These are phyloP conservation scores for Agaricus sinodeliciosus DNA, from an alignment of 768 basidiomycete species.

Conservation along the genomic window DNA sequence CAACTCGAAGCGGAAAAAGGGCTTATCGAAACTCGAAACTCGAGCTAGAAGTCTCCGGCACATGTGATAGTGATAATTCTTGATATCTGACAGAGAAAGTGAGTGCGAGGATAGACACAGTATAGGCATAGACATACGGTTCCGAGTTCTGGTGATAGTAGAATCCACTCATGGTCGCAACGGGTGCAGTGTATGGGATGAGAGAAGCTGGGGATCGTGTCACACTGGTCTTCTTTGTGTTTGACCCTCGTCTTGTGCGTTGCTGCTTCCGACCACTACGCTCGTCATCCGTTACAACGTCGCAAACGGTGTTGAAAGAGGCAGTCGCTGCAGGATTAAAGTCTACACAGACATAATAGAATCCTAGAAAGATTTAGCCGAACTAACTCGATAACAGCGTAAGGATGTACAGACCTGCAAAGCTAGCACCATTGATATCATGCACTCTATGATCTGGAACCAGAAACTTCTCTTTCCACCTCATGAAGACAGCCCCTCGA, in stretches of 20 bases:
- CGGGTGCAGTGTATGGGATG: constrained; percentile 41
- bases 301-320: constrained; percentile 13
- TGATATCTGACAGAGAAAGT: constrained; percentile 58
- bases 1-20: not conserved
- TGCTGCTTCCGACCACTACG: constrained; percentile 15
- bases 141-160: constrained; percentile 93
- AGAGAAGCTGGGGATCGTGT: constrained; percentile 26
- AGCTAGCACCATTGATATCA: constrained; percentile 92
- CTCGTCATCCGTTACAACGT: constrained; percentile 1
- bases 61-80: constrained; percentile 76
- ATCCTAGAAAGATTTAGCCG: constrained; percentile 44
- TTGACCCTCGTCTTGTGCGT: constrained; percentile 40
- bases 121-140: constrained; percentile 50
- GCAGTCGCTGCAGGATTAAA: constrained; percentile 53
- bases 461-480: constrained; percentile 95
- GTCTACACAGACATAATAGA: constrained; percentile 94
- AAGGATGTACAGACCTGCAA: constrained; percentile 63
- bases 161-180: constrained; percentile 82
- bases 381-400: not conserved
- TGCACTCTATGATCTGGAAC: constrained; percentile 93
- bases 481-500: constrained; percentile 84
- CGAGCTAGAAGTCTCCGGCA: constrained; percentile 65
- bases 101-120: constrained; percentile 6
- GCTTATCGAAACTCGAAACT: constrained; percentile 82
- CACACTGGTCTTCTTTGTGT: constrained; percentile 36